These are phyloP conservation scores for Lodderomyces margitis DNA, from an alignment of 1,139 yeast species.

Conservation along the genomic window DNA sequence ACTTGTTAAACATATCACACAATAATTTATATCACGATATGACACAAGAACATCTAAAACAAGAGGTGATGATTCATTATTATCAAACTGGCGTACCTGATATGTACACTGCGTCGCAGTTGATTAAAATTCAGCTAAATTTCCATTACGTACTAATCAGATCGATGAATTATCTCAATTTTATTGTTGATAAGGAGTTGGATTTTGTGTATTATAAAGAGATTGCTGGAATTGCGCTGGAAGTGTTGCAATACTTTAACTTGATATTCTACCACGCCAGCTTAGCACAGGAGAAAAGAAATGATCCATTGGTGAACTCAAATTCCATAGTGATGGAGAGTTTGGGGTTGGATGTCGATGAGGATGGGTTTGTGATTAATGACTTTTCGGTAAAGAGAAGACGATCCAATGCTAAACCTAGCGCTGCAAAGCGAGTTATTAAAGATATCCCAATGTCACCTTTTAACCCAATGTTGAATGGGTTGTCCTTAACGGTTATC, in stretches of 20 bases:
- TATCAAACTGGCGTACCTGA: constrained; percentile 39
- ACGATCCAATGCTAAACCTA: constrained; percentile 16
- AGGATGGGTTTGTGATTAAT: constrained; percentile 48
- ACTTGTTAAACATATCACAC: constrained; percentile 23
- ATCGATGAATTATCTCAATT: constrained; percentile 46
- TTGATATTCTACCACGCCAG: constrained; percentile 37
- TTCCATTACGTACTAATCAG: constrained; percentile 46
- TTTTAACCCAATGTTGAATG: constrained; percentile 44
- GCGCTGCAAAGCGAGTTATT: constrained; percentile 14
- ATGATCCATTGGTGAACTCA: constrained; percentile 20
- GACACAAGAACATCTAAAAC: constrained; percentile 22
- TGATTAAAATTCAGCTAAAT: constrained; percentile 44
- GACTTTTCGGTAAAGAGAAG: constrained; percentile 46
- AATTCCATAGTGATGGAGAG: constrained; percentile 31
- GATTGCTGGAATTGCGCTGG: constrained; percentile 38
- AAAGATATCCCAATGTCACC: constrained; percentile 42
- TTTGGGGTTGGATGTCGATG: constrained; percentile 39
- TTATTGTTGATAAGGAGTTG: constrained; percentile 46
- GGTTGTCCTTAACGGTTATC: constrained; percentile 45
- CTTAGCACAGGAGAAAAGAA: constrained; percentile 18
- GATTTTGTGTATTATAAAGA: constrained; percentile 36
- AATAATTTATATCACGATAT: constrained; percentile 38
- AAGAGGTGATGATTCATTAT: constrained; percentile 32
- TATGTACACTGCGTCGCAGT: constrained; percentile 37
- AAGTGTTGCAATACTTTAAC: constrained; percentile 40